Conservation (phyloP, 768 basidiomycete genomes). For the Trametes cubensis region DNA sequence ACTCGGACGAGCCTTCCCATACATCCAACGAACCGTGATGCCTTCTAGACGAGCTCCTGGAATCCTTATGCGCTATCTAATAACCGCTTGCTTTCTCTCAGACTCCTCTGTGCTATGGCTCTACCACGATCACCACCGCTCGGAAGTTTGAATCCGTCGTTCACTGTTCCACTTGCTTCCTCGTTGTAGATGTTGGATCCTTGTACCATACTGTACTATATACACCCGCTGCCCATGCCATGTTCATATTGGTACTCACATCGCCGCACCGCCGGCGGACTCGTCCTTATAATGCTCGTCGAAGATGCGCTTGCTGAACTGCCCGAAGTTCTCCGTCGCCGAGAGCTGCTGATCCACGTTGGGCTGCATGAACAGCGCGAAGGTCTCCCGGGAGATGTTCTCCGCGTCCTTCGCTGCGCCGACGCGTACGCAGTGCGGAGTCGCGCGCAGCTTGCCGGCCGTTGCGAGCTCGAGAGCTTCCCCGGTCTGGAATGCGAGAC, state of each 20-base stretch:
- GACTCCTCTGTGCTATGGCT: background rate
- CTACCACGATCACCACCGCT: background rate
- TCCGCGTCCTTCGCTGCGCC: constrained; percentile 50
- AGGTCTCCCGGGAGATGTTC: constrained; percentile 79
- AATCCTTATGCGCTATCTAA: constrained; percentile 17
- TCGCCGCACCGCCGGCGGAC: constrained; percentile 29
- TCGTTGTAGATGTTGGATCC: constrained; percentile 8
- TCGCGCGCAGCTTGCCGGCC: constrained; percentile 77
- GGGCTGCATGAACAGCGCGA: constrained; percentile 89
- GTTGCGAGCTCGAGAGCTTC: constrained; percentile 94
- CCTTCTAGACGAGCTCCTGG: constrained; percentile 4
- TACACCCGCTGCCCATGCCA: background rate
- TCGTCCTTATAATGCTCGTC: constrained; percentile 58
- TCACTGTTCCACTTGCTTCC: background rate
- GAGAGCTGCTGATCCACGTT: constrained; percentile 78
- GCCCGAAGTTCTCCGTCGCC: constrained; percentile 76
- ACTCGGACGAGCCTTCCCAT: constrained; percentile 48
- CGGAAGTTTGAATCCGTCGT: background rate
- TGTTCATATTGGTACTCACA: constrained; percentile 12
- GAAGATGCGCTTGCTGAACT: constrained; percentile 86
- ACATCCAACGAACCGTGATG: constrained; percentile 12
- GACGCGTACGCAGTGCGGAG: constrained; percentile 91
- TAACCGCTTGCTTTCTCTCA: background rate
- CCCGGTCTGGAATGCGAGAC: constrained; percentile 95
- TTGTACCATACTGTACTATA: constrained; percentile 15